These are phyloP conservation scores for Melastoma malabathricum DNA, from an alignment of 345 rosid genomes.

Conservation along the genomic window DNA sequence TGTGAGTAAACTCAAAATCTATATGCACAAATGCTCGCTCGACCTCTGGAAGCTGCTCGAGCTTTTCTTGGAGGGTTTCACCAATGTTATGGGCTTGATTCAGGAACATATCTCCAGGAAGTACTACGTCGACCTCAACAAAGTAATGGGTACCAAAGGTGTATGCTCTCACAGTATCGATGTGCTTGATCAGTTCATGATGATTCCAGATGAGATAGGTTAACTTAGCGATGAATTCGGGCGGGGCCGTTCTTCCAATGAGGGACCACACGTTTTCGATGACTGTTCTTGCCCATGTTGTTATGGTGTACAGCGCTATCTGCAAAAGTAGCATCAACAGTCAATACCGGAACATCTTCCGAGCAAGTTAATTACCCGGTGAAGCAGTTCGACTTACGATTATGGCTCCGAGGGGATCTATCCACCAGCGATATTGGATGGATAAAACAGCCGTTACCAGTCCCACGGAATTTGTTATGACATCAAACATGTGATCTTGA, in stretches of 20 bases:
- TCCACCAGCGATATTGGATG: constrained; percentile 23
- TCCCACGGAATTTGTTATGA: constrained; percentile 24
- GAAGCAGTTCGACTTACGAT: constrained; percentile 7
- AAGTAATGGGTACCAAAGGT: constrained; percentile 73
- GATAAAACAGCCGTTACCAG: constrained; percentile 18
- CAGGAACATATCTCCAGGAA: constrained; percentile 58
- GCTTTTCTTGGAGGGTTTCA: constrained; percentile 74
- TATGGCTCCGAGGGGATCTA: constrained; percentile 24
- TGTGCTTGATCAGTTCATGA: constrained; percentile 54
- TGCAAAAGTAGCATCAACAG: constrained; percentile 12
- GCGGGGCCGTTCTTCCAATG: constrained; percentile 70
- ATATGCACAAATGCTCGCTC: constrained; percentile 82
- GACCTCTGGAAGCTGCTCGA: constrained; percentile 65
- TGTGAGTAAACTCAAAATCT: constrained; percentile 69
- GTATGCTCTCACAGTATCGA: constrained; percentile 75
- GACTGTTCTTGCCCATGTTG: constrained; percentile 66
- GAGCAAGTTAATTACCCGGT: not conserved
- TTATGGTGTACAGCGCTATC: constrained; percentile 73
- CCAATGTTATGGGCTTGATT: constrained; percentile 69
- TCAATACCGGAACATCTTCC: no score
- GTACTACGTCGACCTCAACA: constrained; percentile 73
- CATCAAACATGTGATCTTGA: constrained; percentile 27
- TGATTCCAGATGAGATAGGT: constrained; percentile 79
- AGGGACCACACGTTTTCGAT: constrained; percentile 56
- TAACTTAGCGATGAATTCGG: constrained; percentile 63